Percentiles rank a stretch among this genome's conserved stretches.
phyloP scores from a whole-genome alignment of 768 basidiomycete genomes.

The Tephrocybe sp. region DNA sequence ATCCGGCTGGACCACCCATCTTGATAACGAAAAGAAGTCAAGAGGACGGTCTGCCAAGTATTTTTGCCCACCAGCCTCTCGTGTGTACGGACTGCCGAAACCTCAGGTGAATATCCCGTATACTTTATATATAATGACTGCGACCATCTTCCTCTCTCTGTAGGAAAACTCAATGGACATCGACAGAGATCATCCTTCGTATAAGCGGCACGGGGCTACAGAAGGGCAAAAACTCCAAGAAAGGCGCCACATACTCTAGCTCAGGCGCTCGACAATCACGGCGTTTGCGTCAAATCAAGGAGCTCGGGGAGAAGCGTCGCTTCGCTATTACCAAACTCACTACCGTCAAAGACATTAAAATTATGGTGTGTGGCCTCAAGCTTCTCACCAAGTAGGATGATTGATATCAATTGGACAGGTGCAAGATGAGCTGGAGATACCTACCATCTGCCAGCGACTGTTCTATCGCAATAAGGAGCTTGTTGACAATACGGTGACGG shows the following conservation, averaged over 20 bases:
- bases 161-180: conserved; percentile 58
- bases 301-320: conserved; percentile 47
- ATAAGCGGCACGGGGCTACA: conserved; percentile 23
- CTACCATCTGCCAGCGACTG: conserved; percentile 76
- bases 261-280: conserved; percentile 64
- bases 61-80: conserved; percentile 47
- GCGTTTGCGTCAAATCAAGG: conserved; percentile 61
- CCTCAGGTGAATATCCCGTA: conserved; percentile 43
- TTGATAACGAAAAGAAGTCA: conserved; percentile 37
- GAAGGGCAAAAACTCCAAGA: conserved; percentile 14
- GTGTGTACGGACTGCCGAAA: conserved; percentile 64
- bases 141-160: too few species aligned
- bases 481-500: conserved; percentile 56
- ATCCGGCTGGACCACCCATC: conserved; percentile 56
- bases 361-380: conserved; percentile 48
- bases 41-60: conserved; percentile 28
- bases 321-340: conserved; percentile 62
- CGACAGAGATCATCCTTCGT: conserved; percentile 63
- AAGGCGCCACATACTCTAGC: conserved; percentile 28
- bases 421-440: conserved; percentile 60
- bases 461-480: conserved; percentile 65
- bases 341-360: conserved; percentile 78
- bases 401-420: conserved; percentile 42
- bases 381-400: neutral
- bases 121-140: neutral